A percentile compares a stretch with the other conserved stretches of the same genome.
These are phyloP conservation scores for Rhynchosporium agropyri DNA, from an alignment of 2,329 filamentous ascomycete genomes.

Conservation along the genomic window DNA sequence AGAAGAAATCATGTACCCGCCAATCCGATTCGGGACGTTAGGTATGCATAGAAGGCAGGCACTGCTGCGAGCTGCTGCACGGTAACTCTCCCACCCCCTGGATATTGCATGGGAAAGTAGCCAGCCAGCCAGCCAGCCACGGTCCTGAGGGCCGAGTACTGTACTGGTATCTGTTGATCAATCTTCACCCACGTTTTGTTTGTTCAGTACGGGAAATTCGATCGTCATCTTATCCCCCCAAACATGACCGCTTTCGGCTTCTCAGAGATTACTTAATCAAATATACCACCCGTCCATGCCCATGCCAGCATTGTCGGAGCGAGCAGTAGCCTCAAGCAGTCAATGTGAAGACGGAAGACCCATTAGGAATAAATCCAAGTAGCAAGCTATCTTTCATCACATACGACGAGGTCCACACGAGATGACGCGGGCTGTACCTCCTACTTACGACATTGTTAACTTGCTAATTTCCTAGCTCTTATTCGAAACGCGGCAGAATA, in stretches of 20 bases:
- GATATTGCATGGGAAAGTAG: neutral
- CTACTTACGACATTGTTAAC: neutral
- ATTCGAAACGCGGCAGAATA: neutral
- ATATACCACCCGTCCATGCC: neutral
- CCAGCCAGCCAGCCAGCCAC: neutral
- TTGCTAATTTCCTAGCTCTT: neutral
- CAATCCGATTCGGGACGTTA: constrained; percentile 5
- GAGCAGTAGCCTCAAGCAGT: constrained; percentile 15
- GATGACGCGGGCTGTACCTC: constrained; percentile 5
- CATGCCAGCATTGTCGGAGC: constrained; percentile 1
- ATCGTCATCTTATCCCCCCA: neutral
- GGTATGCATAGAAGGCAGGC: neutral
- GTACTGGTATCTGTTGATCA: neutral
- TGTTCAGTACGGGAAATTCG: constrained; percentile 1
- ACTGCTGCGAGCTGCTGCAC: constrained; percentile 8
- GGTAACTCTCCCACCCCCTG: constrained; percentile 12
- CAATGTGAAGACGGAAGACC: neutral
- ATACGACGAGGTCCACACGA: neutral
- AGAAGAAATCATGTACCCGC: neutral
- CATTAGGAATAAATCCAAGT: constrained; percentile 2
- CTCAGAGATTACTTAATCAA: neutral
- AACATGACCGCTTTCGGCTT: neutral
- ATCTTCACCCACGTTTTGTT: neutral
- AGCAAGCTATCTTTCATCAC: neutral
- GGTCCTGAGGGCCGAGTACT: constrained; percentile 13